Percentiles rank a stretch among this genome's conserved stretches.
Conservation (phyloP, 2,329 filamentous ascomycete genomes). For the Xylaria sp. region DNA sequence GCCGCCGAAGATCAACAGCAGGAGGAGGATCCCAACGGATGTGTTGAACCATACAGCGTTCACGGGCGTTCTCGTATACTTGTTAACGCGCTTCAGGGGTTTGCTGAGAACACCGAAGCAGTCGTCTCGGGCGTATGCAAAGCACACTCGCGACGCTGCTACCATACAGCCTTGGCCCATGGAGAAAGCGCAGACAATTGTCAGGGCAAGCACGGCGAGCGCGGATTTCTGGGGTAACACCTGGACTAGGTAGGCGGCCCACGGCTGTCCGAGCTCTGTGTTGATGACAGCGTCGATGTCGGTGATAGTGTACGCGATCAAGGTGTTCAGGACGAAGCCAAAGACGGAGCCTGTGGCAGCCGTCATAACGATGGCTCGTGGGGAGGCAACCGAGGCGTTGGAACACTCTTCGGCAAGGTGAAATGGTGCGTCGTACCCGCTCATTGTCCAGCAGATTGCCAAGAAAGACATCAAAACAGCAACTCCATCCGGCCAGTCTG, state of each 20-base stretch:
- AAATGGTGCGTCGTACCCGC: constrained; percentile 58
- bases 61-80: constrained; percentile 71
- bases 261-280: constrained; percentile 73
- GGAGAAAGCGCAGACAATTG: constrained; percentile 75
- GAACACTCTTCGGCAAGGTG: constrained; percentile 81
- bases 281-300: constrained; percentile 69
- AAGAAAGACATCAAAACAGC: constrained; percentile 76
- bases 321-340: constrained; percentile 79
- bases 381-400: constrained; percentile 76
- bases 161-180: constrained; percentile 82
- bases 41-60: constrained; percentile 77
- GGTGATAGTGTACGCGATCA: constrained; percentile 77
- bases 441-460: constrained; percentile 52
- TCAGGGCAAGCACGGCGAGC: constrained; percentile 71
- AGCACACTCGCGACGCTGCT: constrained; percentile 72
- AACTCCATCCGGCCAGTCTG: constrained; percentile 74
- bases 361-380: constrained; percentile 77
- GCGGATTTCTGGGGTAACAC: constrained; percentile 70
- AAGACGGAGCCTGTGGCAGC: constrained; percentile 72
- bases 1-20: constrained; percentile 73
- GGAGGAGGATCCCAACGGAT: constrained; percentile 66
- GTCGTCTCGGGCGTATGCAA: constrained; percentile 78
- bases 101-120: constrained; percentile 70
- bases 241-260: constrained; percentile 76
- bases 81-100: constrained; percentile 70